Conservation (phyloP, 2,329 filamentous ascomycete species). For the Coniochaeta sp. region DNA sequence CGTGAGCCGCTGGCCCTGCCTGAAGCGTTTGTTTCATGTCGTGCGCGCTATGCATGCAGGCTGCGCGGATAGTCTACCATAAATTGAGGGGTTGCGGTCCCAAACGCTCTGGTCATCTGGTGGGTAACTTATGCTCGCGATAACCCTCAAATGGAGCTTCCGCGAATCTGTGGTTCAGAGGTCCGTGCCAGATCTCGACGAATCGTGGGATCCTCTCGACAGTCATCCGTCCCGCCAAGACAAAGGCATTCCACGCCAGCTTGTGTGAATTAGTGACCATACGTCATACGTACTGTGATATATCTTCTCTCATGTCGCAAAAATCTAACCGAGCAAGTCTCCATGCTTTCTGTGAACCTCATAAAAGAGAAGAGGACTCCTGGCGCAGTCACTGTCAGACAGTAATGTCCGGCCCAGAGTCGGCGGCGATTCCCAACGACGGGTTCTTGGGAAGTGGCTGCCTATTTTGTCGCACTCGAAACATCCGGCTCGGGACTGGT, state of each 20-base stretch:
- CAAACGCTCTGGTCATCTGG: background rate
- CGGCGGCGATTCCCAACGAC: background rate
- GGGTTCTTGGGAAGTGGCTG: background rate
- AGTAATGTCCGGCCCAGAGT: background rate
- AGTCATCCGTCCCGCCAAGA: background rate
- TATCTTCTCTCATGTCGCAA: no score
- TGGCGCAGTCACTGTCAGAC: background rate
- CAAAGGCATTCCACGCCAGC: background rate
- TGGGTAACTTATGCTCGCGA: background rate
- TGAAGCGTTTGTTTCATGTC: background rate
- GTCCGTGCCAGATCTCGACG: background rate
- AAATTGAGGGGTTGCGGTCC: background rate
- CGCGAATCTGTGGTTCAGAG: background rate
- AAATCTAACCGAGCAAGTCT: no score
- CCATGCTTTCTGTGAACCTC: background rate
- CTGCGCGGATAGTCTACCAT: background rate
- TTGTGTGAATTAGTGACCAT: no score
- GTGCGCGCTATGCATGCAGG: constrained; percentile 1
- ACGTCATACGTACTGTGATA: no score
- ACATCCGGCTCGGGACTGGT: background rate
- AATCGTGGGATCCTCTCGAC: no score
- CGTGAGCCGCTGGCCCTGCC: background rate
- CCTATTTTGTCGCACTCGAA: background rate
- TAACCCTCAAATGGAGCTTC: no score
- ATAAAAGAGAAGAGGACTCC: background rate